Conservation (phyloP, 768 basidiomycete species). For the Antrodiella citrinella region DNA sequence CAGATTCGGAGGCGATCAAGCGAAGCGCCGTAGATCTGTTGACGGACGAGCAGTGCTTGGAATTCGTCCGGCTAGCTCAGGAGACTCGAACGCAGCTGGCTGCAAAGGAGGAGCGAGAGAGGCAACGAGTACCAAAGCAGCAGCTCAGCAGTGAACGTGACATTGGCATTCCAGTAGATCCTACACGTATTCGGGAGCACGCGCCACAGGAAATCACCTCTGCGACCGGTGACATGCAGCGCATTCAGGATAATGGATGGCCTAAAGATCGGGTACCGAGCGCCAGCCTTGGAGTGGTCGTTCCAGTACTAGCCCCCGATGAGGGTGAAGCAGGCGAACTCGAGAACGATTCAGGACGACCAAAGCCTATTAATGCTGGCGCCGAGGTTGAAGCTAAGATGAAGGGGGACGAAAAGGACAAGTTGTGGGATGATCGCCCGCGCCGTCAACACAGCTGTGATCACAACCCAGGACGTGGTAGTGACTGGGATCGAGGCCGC, state of each 20-base stretch:
- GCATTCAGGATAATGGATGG: background rate
- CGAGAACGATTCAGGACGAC: too few relatives aligned
- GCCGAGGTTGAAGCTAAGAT: too few relatives aligned
- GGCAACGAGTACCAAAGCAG: too few relatives aligned
- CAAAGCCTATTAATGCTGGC: too few relatives aligned
- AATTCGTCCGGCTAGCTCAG: conserved; percentile 14
- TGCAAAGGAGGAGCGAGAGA: background rate
- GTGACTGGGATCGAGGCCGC: background rate
- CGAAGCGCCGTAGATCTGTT: conserved; percentile 7
- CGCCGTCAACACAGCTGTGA: background rate
- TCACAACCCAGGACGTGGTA: background rate
- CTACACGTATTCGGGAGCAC: too few relatives aligned
- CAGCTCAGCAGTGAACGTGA: background rate
- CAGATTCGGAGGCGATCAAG: conserved; percentile 7
- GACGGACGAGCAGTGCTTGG: conserved; percentile 13
- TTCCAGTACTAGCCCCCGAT: too few relatives aligned
- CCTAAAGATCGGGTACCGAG: background rate
- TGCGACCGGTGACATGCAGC: too few relatives aligned
- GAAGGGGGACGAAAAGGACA: background rate
- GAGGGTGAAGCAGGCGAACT: background rate
- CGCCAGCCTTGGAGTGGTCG: too few relatives aligned
- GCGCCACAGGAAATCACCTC: background rate
- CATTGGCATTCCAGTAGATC: too few relatives aligned
- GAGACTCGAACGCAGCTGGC: conserved; percentile 9
- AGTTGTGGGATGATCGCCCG: background rate